Conservation (phyloP, 2,329 filamentous ascomycete species). For the Coniella lustricola region DNA sequence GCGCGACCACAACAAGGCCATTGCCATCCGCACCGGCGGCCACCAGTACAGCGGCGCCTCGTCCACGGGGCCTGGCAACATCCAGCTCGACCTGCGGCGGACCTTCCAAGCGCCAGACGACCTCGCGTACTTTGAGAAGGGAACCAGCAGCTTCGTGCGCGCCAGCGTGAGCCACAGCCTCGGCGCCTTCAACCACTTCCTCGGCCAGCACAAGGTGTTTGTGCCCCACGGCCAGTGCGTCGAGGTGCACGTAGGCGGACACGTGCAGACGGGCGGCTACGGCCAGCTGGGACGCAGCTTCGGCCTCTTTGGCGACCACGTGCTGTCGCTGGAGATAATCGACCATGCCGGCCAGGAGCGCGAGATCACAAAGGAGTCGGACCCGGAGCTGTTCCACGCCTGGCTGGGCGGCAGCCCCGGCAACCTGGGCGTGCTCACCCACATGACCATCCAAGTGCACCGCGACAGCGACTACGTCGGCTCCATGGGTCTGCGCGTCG, state of each 20-base stretch:
- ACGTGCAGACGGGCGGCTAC: conserved; percentile 41
- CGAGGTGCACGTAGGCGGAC: conserved; percentile 35
- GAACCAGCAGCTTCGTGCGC: conserved; percentile 29
- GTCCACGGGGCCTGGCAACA: conserved; percentile 36
- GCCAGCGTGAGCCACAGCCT: conserved; percentile 35
- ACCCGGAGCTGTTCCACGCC: conserved; percentile 53
- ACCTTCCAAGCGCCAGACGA: conserved; percentile 30
- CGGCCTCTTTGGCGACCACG: conserved; percentile 48
- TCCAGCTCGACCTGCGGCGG: conserved; percentile 37
- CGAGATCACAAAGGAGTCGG: conserved; percentile 38
- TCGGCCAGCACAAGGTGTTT: conserved; percentile 33
- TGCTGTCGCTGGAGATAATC: conserved; percentile 40
- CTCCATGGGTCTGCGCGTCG: conserved; percentile 34
- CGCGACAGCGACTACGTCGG: conserved; percentile 26
- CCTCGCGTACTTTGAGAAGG: conserved; percentile 26
- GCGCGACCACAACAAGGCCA: conserved; percentile 30
- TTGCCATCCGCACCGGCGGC: conserved; percentile 40
- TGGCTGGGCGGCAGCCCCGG: conserved; percentile 51
- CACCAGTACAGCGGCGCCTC: conserved; percentile 45
- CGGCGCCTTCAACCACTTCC: conserved; percentile 35
- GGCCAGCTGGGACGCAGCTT: conserved; percentile 41
- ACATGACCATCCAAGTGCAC: conserved; percentile 40
- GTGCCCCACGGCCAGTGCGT: conserved; percentile 40
- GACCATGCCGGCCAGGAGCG: conserved; percentile 38
- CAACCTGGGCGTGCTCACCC: conserved; percentile 49